phyloP scores from a whole-genome alignment of 2,329 filamentous ascomycete genomes.

The Cercospora zeina region DNA sequence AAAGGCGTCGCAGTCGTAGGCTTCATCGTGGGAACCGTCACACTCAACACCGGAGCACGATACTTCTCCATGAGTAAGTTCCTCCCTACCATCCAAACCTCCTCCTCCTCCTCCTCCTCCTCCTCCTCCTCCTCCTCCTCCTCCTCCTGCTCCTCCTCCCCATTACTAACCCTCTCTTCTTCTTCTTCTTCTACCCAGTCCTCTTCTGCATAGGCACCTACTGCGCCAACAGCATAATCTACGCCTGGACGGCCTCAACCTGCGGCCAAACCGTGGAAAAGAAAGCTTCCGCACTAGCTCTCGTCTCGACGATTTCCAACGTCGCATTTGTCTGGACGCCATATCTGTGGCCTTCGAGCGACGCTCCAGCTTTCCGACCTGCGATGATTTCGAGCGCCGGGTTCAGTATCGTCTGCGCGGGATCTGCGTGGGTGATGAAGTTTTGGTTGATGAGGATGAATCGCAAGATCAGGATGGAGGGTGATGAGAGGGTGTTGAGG shows the following conservation, averaged over 20 bases:
- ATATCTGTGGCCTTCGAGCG: background rate
- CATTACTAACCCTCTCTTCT: background rate
- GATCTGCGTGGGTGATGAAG: background rate
- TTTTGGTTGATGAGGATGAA: slow-evolving; percentile 2
- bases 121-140: background rate
- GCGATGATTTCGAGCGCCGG: slow-evolving; percentile 1
- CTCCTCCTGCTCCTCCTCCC: background rate
- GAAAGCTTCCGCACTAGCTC: slow-evolving; percentile 12
- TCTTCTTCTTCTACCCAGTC: slow-evolving; percentile 3
- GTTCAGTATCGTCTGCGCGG: background rate
- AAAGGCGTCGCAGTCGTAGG: slow-evolving; percentile 51
- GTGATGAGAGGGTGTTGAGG: background rate
- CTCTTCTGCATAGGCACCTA: slow-evolving; percentile 11
- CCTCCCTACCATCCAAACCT: background rate
- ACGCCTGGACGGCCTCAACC: slow-evolving; percentile 4
- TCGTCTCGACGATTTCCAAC: slow-evolving; percentile 14
- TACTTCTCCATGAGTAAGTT: slow-evolving; percentile 15
- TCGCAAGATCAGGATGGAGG: background rate
- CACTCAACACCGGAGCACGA: slow-evolving; percentile 12
- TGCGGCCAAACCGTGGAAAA: slow-evolving; percentile 9
- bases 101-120: background rate
- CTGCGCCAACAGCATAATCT: slow-evolving; percentile 11
- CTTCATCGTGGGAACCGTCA: slow-evolving; percentile 18
- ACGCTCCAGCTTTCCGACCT: background rate
- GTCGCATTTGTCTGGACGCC: slow-evolving; percentile 2